A percentile compares a stretch with the other conserved stretches of the same genome.
These are phyloP conservation scores for Annulohypoxylon truncatum DNA, from an alignment of 2,329 filamentous ascomycete species.

Conservation along the genomic window DNA sequence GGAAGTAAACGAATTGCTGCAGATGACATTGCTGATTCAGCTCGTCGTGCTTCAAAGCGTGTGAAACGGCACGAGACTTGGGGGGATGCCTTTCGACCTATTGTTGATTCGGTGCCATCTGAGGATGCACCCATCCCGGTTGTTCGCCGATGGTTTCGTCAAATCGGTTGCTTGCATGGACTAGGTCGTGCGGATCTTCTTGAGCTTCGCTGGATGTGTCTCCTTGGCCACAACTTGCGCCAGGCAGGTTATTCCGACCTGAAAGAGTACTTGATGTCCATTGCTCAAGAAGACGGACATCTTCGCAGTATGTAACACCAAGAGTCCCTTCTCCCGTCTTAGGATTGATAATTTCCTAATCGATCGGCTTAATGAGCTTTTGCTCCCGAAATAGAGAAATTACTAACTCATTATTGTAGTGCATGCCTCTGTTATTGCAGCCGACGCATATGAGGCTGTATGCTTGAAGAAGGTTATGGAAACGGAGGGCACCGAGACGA, in stretches of 20 bases:
- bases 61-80: background rate
- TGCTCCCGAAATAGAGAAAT: no score
- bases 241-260: conserved; percentile 1
- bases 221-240: conserved; percentile 1
- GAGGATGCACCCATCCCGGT: background rate
- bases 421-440: conserved; percentile 4
- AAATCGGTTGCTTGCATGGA: background rate
- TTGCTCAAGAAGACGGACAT: background rate
- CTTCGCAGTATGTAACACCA: background rate
- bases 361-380: no score
- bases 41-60: background rate
- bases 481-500: background rate
- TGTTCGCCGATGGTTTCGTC: background rate
- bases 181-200: background rate
- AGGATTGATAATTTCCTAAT: no score
- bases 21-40: background rate
- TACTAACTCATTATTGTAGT: background rate
- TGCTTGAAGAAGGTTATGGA: conserved; percentile 7
- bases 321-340: no score
- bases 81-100: background rate
- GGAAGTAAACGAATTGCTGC: background rate
- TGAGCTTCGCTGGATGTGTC: background rate
- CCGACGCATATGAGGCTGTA: conserved; percentile 14
- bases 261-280: conserved; percentile 1
- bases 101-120: conserved; percentile 1